Evolutionary conservation across 2,329 filamentous ascomycete species (phyloP), one percentile per base, ranked within the genome.

Genomic region (Trichoderma polysporum): DNA sequence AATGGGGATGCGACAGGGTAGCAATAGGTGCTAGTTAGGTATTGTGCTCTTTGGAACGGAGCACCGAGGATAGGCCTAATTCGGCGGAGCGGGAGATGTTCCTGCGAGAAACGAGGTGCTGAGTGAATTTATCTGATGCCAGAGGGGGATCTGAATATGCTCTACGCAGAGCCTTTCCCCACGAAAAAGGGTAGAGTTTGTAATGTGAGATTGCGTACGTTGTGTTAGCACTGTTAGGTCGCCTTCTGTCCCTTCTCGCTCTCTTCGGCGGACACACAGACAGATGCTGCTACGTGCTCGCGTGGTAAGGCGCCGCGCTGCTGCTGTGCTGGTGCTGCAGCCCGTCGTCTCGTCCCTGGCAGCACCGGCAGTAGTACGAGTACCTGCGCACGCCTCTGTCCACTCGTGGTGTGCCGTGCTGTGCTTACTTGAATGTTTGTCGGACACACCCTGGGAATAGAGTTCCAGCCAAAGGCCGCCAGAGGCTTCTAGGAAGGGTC

Each of bases 1-100:
- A 64, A 64, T 56, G 60, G 59, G 33, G 50, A 64, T 64, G 60
- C 50, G 50, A 37, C 60, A 64, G 60, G 60, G 60, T 53, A 52
- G 49, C 49, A 56, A 56, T 35, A 12, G 60, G 22, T 63, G 49
- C 47, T 53, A 53, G 60, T 29, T 35, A 25, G 35, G 45, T 54
- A 53, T 54, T 53, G 64, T 54, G 37, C 49, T 63, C 47, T 61
- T 35, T 35, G 33, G 58, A n/a, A 61, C 58, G 58, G 33, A 61
- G 22, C 41, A 49, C 57, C 45, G 56, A 60, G 47, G 47, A 62
- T 37, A 31, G 58, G n/a, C 45, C 58, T 22, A 35, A 54, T 63
- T 63, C 33, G 60, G 60, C 35, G 60, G 60, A 63, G 35, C 60
- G 60, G 60, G 47, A 63, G n/a, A 52, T n/a, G 13, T 25, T 13